These are phyloP conservation scores for Elongisporangium prolatum DNA, from an alignment of 352 stramenopile genomes.

Conservation along the genomic window DNA sequence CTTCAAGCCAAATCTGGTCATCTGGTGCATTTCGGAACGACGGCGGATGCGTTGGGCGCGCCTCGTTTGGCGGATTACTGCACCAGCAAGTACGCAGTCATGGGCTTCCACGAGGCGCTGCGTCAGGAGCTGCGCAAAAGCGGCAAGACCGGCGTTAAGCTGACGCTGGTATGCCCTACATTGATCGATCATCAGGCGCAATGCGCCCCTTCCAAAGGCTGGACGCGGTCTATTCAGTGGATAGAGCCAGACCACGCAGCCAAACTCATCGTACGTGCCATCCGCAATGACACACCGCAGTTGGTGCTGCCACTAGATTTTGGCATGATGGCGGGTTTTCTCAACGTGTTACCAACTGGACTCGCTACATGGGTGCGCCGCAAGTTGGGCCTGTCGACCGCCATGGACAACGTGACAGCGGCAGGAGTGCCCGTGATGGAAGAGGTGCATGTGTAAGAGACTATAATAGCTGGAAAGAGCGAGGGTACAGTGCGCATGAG, in stretches of 20 bases:
- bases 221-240: slow-evolving; percentile 7
- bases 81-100: slow-evolving; percentile 38
- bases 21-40: slow-evolving; percentile 32
- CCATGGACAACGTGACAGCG: slow-evolving; percentile 8
- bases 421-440: neutral
- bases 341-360: slow-evolving; percentile 2
- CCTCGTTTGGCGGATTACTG: slow-evolving; percentile 36
- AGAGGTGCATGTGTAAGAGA: neutral
- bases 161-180: slow-evolving; percentile 12
- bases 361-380: slow-evolving; percentile 9
- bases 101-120: slow-evolving; percentile 39
- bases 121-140: slow-evolving; percentile 30
- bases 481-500: neutral
- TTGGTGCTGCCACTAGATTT: slow-evolving; percentile 13
- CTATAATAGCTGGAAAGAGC: neutral
- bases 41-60: slow-evolving; percentile 24
- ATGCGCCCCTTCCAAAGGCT: neutral
- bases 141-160: slow-evolving; percentile 6
- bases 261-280: slow-evolving; percentile 11
- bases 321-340: slow-evolving; percentile 5
- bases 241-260: slow-evolving; percentile 9
- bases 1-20: slow-evolving; percentile 19
- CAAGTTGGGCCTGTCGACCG: slow-evolving; percentile 9
- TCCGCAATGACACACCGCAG: slow-evolving; percentile 6
- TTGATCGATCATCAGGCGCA: slow-evolving; percentile 2